Percentiles rank a stretch among this genome's conserved stretches.
phyloP scores from a whole-genome alignment of 2,329 filamentous ascomycete genomes.

The Fusarium paranaense region DNA sequence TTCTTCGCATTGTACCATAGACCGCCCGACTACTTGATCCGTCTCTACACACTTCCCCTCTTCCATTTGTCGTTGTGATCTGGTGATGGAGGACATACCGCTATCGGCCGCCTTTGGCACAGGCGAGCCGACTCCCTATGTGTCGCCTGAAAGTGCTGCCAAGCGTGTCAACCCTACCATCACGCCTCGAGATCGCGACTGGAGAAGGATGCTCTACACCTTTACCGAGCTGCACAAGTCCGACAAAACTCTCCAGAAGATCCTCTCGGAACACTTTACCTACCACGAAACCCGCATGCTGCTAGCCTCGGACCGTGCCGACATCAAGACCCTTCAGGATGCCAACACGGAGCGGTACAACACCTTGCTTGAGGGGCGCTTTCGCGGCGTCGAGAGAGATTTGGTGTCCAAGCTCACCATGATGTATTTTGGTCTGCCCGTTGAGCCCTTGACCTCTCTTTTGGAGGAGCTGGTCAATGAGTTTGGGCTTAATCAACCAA shows the following conservation, averaged over 20 bases:
- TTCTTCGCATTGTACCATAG: slow-evolving; percentile 9
- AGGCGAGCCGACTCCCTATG: background rate
- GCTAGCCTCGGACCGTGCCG: slow-evolving; percentile 40
- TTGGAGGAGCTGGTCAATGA: slow-evolving; percentile 41
- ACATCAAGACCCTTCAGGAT: slow-evolving; percentile 49
- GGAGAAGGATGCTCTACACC: slow-evolving; percentile 42
- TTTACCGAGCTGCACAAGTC: slow-evolving; percentile 47
- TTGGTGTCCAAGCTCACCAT: slow-evolving; percentile 58
- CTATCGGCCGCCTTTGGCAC: background rate
- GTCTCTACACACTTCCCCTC: background rate
- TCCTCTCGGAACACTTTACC: slow-evolving; percentile 51
- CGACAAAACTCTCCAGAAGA: slow-evolving; percentile 40
- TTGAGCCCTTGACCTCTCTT: slow-evolving; percentile 50
- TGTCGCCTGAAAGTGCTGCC: background rate
- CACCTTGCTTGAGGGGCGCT: slow-evolving; percentile 46
- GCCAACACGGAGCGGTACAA: slow-evolving; percentile 47
- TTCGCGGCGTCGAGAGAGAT: slow-evolving; percentile 43
- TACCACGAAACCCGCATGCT: slow-evolving; percentile 50
- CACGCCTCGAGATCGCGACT: slow-evolving; percentile 36
- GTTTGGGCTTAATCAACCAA: slow-evolving; percentile 26
- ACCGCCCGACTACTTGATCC: background rate
- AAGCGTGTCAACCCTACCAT: slow-evolving; percentile 40
- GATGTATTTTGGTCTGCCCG: slow-evolving; percentile 60
- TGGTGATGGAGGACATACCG: background rate
- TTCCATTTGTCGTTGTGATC: background rate